Percentiles rank a stretch among this genome's conserved stretches.
phyloP scores from a whole-genome alignment of 257 asterid species.

The Lantana camara region DNA sequence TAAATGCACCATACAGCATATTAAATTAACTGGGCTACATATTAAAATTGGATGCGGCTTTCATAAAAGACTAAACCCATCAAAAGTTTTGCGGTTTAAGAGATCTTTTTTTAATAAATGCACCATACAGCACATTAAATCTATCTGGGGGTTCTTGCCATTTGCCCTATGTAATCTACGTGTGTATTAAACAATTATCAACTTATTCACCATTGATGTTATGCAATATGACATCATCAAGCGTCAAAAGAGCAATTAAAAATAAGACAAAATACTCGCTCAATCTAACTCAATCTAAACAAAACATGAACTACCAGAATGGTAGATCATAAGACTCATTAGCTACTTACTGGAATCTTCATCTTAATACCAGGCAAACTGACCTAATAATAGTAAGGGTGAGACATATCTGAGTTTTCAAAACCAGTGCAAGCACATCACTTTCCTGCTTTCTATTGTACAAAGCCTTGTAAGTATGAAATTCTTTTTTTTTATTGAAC shows the following conservation, averaged over 20 bases:
- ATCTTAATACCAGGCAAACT: neutral
- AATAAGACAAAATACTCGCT: neutral
- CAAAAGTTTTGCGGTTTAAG: too few relatives aligned
- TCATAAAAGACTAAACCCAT: too few relatives aligned
- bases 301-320: neutral
- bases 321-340: constrained; percentile 19
- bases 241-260: neutral
- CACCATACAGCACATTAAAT: neutral
- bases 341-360: neutral
- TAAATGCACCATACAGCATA: too few relatives aligned
- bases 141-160: neutral
- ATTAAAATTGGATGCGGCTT: too few relatives aligned
- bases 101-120: too few relatives aligned
- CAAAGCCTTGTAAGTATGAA: neutral
- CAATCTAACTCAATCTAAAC: neutral
- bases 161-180: neutral
- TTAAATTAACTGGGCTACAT: too few relatives aligned
- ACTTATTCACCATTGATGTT: neutral
- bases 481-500: too few relatives aligned
- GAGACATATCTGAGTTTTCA: neutral
- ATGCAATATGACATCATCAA: neutral
- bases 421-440: neutral
- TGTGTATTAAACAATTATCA: neutral
- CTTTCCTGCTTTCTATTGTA: constrained; percentile 6
- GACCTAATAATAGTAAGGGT: neutral